Evolutionary conservation across 2,329 filamentous ascomycete genomes (phyloP), one percentile per base, ranked within the genome.

Genomic region (Cytospora leucostoma): DNA sequence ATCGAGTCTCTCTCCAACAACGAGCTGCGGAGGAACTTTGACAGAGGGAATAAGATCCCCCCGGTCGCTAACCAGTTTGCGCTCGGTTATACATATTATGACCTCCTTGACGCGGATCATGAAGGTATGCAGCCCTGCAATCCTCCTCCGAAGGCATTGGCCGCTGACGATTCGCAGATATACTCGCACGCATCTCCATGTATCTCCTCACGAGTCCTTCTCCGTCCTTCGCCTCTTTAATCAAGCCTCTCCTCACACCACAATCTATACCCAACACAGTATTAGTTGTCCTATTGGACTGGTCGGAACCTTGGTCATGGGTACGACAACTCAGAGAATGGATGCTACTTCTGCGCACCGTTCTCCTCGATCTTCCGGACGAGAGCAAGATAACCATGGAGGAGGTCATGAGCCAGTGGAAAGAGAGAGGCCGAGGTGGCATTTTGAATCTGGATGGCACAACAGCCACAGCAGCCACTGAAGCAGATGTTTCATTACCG

Each of bases 221-320:
- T 35, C 85, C 88, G 55, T 86, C 92, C 19, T 97, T 97, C 74
- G 88, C 90, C 49, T 88, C 90, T 37, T 87, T 97, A 61, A 82
- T 97, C 65, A 88, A 88, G 69, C 93, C 93, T 32, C 89, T 97
- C 58, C 84, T 97, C 65, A 96, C 90, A 19, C 88, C 91, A 51
- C 86, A 91, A 75, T 89, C 92, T 7, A 90, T 97, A 72, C 88
- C 91, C 35, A 90, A 96, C 74, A 96, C 91, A 54, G 84, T 96
- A 65, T 85, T 98, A 67, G 91, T 96, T 66, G 88, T 99, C 70
- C 80, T 99, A n/a, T 83, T 99, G 51, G 93, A 97, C 79, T 99
- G 95, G 95, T 89, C 91, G 64, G 88, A 95, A 73, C 95, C 95
- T 15, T 97, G 95, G 88, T 82, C 88, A 67, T 99, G 96, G 92